phyloP scores from a whole-genome alignment of 1,139 yeast genomes.

The Meyerozyma elateridarum region DNA sequence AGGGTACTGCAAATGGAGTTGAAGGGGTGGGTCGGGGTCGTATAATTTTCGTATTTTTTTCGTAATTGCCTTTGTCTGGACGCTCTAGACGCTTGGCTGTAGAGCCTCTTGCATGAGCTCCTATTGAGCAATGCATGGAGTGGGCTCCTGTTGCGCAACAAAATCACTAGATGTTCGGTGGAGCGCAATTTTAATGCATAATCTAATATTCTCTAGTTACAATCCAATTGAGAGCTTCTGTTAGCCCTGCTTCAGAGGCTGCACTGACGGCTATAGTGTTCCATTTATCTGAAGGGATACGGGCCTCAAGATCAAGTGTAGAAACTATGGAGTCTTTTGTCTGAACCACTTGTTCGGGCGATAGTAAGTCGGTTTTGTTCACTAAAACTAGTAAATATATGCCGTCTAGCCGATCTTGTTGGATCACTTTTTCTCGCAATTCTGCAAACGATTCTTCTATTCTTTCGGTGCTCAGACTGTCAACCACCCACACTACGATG shows the following conservation, averaged over 20 bases:
- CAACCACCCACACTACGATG: constrained; percentile 89
- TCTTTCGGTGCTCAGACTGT: constrained; percentile 58
- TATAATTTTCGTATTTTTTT: too few relatives aligned
- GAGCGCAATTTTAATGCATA: too few relatives aligned
- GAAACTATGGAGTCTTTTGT: constrained; percentile 16
- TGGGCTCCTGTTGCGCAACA: too few relatives aligned
- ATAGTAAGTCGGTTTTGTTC: constrained; percentile 54
- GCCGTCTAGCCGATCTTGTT: constrained; percentile 68
- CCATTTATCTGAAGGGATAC: constrained; percentile 29
- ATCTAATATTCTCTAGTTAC: constrained; percentile 11
- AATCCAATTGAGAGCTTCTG: constrained; percentile 48
- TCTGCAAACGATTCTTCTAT: constrained; percentile 63
- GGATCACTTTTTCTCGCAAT: constrained; percentile 51
- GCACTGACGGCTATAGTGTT: constrained; percentile 50
- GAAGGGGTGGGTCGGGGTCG: too few relatives aligned
- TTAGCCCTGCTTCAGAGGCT: constrained; percentile 47
- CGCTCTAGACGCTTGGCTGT: too few relatives aligned
- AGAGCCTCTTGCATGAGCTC: too few relatives aligned
- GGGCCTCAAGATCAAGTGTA: constrained; percentile 23
- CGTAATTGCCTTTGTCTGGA: too few relatives aligned
- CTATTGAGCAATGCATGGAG: too few relatives aligned
- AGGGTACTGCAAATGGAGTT: too few relatives aligned
- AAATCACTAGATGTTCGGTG: too few relatives aligned
- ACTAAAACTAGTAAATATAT: constrained; percentile 52
- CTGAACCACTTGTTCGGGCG: constrained; percentile 11